Evolutionary conservation across 1,139 yeast species (phyloP).

Genomic region (Spathaspora sp.): DNA sequence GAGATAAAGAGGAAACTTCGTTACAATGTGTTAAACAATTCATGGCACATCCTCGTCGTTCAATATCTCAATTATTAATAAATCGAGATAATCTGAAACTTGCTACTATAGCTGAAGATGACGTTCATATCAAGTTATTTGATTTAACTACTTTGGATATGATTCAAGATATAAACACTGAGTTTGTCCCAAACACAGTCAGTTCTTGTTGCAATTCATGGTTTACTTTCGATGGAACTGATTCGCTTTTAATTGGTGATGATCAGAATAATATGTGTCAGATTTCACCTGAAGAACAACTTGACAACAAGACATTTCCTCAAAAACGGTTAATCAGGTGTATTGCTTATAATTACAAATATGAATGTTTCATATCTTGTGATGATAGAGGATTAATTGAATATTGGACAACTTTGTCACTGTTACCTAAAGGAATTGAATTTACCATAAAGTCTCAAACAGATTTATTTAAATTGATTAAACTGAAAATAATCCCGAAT

Average conservation of each 20-base stretch:
- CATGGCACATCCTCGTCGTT: background rate
- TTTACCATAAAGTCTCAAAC: constrained; percentile 44
- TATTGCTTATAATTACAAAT: constrained; percentile 26
- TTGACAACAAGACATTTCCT: constrained; percentile 10
- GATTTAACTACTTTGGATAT: constrained; percentile 42
- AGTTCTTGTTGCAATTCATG: constrained; percentile 17
- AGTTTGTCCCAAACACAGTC: constrained; percentile 20
- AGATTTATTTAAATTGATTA: constrained; percentile 38
- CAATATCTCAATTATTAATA: constrained; percentile 6
- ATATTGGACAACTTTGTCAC: constrained; percentile 31
- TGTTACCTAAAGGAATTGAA: constrained; percentile 18
- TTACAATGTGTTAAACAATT: constrained; percentile 2
- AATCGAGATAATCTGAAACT: constrained; percentile 20
- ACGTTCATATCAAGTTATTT: constrained; percentile 32
- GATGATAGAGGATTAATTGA: constrained; percentile 45
- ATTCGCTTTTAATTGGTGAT: constrained; percentile 20
- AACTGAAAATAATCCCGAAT: constrained; percentile 10
- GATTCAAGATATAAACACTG: constrained; percentile 32
- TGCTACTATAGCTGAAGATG: constrained; percentile 30
- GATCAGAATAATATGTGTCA: constrained; percentile 14
- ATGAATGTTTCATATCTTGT: constrained; percentile 34
- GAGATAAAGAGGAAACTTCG: background rate
- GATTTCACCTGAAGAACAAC: constrained; percentile 17
- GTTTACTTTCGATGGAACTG: constrained; percentile 16
- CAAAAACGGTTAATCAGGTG: constrained; percentile 30